Base-by-base conservation (phyloP, 2,329 filamentous ascomycete genomes). In the Colletotrichum plurivorum region DNA sequence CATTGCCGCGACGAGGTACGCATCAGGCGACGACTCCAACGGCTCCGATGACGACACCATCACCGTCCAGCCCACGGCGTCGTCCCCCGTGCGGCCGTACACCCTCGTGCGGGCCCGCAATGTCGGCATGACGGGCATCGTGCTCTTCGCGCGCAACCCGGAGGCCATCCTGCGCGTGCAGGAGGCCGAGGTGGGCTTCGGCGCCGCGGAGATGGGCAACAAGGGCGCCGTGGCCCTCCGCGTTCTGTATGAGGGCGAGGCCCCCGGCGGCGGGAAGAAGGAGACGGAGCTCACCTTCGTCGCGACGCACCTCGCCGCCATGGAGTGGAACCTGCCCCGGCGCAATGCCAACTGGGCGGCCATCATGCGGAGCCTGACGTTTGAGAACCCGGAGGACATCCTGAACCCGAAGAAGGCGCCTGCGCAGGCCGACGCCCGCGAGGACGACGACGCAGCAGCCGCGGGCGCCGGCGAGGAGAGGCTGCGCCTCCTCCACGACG, bases 211-310 rank as follows among this genome's bases (percentile, higher is more conserved):
- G 57, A 96, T 97, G 92, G 96, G 94, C 16, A 98, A 98, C 80
- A 99, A 99, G 81, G 96, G 95, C 36, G 95, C 94, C 4, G 92
- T 97, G 0, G 96, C 92, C 0, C 85, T 95, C 70, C 87, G 94
- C 41, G 80, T 96, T 51, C 85, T 89, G 15, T 92, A 93, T 74
- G 76, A 77, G 41, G 76, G 72, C 6, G 76, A 79, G 15, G 77
- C 77, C 22, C 76, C 75, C 6, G 63, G 58, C 53, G 75, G 72
- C 36, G 73, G 71, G 10, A 74, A 74, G 20, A 74, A 73, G 63
- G 83, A 83, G 5, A 87, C 92, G 27, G 89, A 93, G 74, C 79
- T 98, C 63, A 97, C 94, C 0, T 96, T 98, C 78, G 91, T 97
- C 48, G 90, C 93, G 46, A 93, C 94, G 13, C 96, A 99, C 80